These are phyloP conservation scores for Chenopodium quinoa DNA, from an alignment of 148 eudicot genomes.

Conservation along the genomic window DNA sequence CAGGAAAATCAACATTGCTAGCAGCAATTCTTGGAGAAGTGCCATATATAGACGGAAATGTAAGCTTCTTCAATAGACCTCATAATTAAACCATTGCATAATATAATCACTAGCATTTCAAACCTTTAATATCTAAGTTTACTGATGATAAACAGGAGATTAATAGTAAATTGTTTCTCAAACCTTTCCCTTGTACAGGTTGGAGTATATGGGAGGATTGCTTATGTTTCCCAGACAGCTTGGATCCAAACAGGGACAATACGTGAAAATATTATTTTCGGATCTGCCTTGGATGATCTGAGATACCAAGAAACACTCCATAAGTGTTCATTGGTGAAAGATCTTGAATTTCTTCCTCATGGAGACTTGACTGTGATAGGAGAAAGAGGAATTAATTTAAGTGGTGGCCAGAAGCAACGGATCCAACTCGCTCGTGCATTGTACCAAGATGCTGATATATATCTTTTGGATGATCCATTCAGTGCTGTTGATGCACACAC, in stretches of 20 bases:
- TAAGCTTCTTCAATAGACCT: too few species aligned
- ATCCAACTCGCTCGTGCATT: constrained; percentile 94
- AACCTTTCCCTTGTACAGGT: constrained; percentile 36
- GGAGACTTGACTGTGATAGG: constrained; percentile 94
- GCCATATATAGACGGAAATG: too few species aligned
- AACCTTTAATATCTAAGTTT: too few species aligned
- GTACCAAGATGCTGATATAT: constrained; percentile 79
- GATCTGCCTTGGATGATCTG: constrained; percentile 50
- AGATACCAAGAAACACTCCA: constrained; percentile 71
- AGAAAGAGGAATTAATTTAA: constrained; percentile 90
- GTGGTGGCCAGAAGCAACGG: constrained; percentile 93
- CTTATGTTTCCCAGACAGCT: constrained; percentile 93
- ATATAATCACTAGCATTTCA: background rate
- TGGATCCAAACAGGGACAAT: constrained; percentile 94
- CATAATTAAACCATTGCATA: too few species aligned
- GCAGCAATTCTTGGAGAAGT: too few species aligned
- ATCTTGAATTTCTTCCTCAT: constrained; percentile 75
- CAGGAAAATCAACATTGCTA: too few species aligned
- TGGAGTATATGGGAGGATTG: constrained; percentile 59
- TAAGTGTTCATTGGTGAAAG: constrained; percentile 74
- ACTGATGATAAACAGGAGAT: too few species aligned
- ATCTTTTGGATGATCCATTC: constrained; percentile 88
- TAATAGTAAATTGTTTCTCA: too few species aligned
- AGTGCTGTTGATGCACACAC: constrained; percentile 98
- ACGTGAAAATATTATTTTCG: constrained; percentile 73